A percentile compares a stretch with the other conserved stretches of the same genome.
phyloP scores from a whole-genome alignment of 2,329 filamentous ascomycete species.

The Phaeoacremonium minimum region DNA sequence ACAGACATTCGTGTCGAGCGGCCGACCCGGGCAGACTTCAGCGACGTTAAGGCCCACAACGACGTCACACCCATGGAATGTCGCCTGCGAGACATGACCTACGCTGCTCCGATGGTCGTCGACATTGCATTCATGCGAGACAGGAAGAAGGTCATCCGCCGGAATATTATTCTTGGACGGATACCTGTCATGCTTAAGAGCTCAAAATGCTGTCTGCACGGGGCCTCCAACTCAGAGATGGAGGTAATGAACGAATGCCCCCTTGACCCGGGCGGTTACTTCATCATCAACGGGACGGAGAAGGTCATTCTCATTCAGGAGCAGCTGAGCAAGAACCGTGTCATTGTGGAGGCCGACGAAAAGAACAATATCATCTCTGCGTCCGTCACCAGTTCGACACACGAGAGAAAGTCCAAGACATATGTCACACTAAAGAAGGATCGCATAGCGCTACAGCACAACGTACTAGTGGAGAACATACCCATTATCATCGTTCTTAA shows the following conservation, averaged over 20 bases:
- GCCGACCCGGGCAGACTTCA: conserved; percentile 75
- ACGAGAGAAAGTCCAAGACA: conserved; percentile 96
- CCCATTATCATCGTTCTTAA: conserved; percentile 92
- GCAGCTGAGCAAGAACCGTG: conserved; percentile 97
- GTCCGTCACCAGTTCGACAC: conserved; percentile 95
- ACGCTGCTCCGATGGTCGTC: conserved; percentile 88
- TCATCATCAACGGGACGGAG: conserved; percentile 95
- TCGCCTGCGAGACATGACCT: conserved; percentile 94
- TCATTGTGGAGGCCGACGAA: conserved; percentile 89
- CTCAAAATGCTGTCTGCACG: conserved; percentile 82
- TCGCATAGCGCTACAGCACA: conserved; percentile 83
- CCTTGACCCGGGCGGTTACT: conserved; percentile 93
- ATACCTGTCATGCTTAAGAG: conserved; percentile 97
- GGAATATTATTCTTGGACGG: conserved; percentile 77
- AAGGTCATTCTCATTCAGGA: conserved; percentile 99
- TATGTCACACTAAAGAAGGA: conserved; percentile 95
- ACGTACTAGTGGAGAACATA: conserved; percentile 88
- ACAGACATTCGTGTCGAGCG: conserved; percentile 83
- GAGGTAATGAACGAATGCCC: conserved; percentile 91
- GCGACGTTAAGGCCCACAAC: conserved; percentile 64
- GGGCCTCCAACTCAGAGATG: conserved; percentile 85
- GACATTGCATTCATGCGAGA: conserved; percentile 89
- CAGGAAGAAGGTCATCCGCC: conserved; percentile 67
- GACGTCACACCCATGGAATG: conserved; percentile 95
- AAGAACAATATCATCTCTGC: conserved; percentile 94